phyloP scores from a whole-genome alignment of 352 stramenopile species.

The Phytophthora niederhauseri region DNA sequence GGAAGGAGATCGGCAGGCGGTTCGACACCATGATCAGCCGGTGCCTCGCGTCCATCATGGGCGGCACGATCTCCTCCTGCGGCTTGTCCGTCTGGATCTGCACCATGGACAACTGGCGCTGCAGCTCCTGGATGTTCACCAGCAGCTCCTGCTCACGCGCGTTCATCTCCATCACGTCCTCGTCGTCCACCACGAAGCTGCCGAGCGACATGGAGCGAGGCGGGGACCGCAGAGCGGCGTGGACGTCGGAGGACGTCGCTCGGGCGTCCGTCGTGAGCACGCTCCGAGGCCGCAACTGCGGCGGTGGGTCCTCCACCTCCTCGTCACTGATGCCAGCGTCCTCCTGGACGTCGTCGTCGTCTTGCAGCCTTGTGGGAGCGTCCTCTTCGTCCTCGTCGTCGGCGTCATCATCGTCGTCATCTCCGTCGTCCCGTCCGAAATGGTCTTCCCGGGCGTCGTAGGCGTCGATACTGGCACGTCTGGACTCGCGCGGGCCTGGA shows the following conservation, averaged over 20 bases:
- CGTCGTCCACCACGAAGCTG: constrained; percentile 56
- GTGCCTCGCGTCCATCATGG: constrained; percentile 64
- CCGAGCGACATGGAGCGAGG: constrained; percentile 24
- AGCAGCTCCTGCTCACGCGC: constrained; percentile 88
- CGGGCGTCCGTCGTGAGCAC: neutral
- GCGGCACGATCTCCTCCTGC: constrained; percentile 73
- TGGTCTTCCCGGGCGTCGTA: constrained; percentile 36
- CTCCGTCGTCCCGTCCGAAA: constrained; percentile 18
- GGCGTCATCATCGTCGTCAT: constrained; percentile 22
- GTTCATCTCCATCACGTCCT: constrained; percentile 78
- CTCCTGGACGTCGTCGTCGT: constrained; percentile 20
- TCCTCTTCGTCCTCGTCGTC: constrained; percentile 28
- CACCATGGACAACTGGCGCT: constrained; percentile 88
- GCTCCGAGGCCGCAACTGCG: constrained; percentile 15
- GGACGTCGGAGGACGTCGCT: constrained; percentile 1
- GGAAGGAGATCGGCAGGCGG: constrained; percentile 89
- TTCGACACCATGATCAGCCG: constrained; percentile 93
- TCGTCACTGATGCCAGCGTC: constrained; percentile 23
- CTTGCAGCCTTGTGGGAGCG: constrained; percentile 10
- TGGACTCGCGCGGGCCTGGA: constrained; percentile 19
- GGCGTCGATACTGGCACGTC: constrained; percentile 39
- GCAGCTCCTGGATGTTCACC: constrained; percentile 92
- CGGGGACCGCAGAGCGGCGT: constrained; percentile 32
- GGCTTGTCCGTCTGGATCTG: constrained; percentile 84
- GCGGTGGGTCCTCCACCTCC: constrained; percentile 13